Evolutionary conservation across 805 yeast species (phyloP), one percentile per base, ranked within the genome.

Genomic region (Wickerhamiella qilinensis): DNA sequence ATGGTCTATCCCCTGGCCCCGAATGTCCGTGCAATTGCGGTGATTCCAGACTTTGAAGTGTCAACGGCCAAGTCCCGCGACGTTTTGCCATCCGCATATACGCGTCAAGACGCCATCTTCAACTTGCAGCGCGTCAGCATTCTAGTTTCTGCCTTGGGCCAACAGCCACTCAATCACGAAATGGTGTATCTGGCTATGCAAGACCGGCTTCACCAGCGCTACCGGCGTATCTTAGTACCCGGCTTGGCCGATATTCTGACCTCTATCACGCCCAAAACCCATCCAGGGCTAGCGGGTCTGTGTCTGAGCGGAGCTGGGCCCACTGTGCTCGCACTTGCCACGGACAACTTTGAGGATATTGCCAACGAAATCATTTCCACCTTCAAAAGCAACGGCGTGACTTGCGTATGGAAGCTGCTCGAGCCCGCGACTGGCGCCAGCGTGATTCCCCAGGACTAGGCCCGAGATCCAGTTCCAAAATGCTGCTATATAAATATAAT

Each of bases 261-360:
- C 5, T 68, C 79, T 12, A 77, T 91, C 37, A 82, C 93, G 0
- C 94, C 97, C 32, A 67, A 71, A 33, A 65, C 81, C 4, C 81
- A 82, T 55, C 77, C 78, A 1, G 96, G 96, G 3, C 67, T 86
- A 35, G 67, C 91, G 42, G 98, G 98, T 38, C 83, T 91, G 50
- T 91, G 98, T 57, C 67, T 91, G 42, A 80, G 94, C 20, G 98
- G 98, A 38, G 98, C 98, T 5, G 98, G 98, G 7, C 98, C 98
- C 41, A 91, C 98, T 6, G 86, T 91, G 41, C 64, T 91, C 46
- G 93, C 94, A 31, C 68, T 91, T 45, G 97, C 98, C 3, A 85
- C 95, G 3, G 77, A 72, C 16, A 81, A 83, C 57, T 91, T 75
- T 49, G 95, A 85, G 6, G 67, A 63, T 11, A 85, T 91, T 49